Evolutionary conservation across 169 alveolate species (phyloP), one percentile per base, ranked within the genome.

Genomic region (Besnoitia besnoiti): DNA sequence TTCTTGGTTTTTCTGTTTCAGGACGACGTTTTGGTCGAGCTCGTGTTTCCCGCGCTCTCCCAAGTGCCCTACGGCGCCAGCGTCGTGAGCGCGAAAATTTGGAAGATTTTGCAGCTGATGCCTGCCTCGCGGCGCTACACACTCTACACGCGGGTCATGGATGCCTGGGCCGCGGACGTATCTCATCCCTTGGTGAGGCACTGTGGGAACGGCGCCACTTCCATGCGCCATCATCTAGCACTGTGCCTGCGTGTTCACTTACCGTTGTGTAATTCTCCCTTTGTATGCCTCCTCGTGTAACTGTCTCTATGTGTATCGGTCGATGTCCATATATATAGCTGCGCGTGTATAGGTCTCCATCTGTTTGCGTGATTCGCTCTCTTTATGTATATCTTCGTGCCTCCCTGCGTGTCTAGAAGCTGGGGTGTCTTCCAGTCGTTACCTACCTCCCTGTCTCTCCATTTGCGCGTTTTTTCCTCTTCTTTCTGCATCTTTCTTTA

Each of bases 41-140:
- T 51, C 76, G 33, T 67, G 2, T 89, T 89, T 39, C 92, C 92
- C 10, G 92, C 92, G 12, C 87, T 89, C 16, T 89, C 92, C 33
- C 88, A 47, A 24, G 88, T 89, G 79, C 85, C 80, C 3, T 59
- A 30, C 87, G 92, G 92, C 47, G 85, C 92, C 24, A 59, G 84
- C 61, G 42, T 46, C 27, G 46, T 75, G 44, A 89, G 80, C 88
- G 75, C 80, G 37, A 33, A 62, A 55, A 33, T 89, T 47, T 89
- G 92, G 92, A 33, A 51, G 8, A 40, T 73, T 37, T 37, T 89
- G 40, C 30, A 75, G 79, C 77, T 37, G 73, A 50, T 89, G 77
- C 92, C 92, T 0, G 75, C 92, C 55, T 51, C 80, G 33, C 49
- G 92, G 14, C 85, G 92, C 44, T 89, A 89, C 77, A n/a, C 55